phyloP scores from a whole-genome alignment of 148 eudicot genomes.

The Pharnaceum exiguum region DNA sequence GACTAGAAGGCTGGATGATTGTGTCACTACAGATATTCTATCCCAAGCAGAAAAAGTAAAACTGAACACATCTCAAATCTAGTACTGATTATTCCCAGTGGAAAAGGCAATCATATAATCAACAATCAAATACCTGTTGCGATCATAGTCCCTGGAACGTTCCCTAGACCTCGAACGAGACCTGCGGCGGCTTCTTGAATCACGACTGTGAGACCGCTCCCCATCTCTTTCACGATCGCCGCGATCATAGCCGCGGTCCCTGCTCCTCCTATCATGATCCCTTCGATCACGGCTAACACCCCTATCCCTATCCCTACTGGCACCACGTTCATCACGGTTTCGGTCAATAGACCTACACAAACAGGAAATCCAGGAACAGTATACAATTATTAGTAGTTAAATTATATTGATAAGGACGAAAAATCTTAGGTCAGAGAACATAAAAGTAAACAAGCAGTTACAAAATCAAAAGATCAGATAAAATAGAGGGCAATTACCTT shows the following conservation, averaged over 20 bases:
- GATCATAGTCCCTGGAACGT: conserved; percentile 67
- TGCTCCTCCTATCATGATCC: conserved; percentile 62
- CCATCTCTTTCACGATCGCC: conserved; percentile 73
- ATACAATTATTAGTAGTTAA: neutral
- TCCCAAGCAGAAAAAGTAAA: neutral
- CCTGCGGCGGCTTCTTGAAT: conserved; percentile 72
- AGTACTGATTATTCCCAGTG: no score
- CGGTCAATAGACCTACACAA: conserved; percentile 71
- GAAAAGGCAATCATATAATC: neutral
- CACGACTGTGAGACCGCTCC: conserved; percentile 64
- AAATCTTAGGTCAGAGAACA: neutral
- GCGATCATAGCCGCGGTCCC: conserved; percentile 52
- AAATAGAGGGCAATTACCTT: conserved; percentile 36
- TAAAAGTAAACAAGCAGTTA: neutral
- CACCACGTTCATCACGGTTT: conserved; percentile 59
- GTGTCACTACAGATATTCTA: no score
- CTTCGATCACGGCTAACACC: conserved; percentile 59
- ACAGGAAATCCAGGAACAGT: neutral
- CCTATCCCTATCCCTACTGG: conserved; percentile 62
- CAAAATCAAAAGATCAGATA: neutral
- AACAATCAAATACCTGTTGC: conserved; percentile 54
- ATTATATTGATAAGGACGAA: neutral
- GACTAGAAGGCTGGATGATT: no score
- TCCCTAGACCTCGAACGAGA: conserved; percentile 88
- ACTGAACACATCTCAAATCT: no score